Percentiles rank a stretch among this genome's conserved stretches.
These are phyloP conservation scores for Corrigiola litoralis DNA, from an alignment of 179 eudicot genomes.

Conservation along the genomic window DNA sequence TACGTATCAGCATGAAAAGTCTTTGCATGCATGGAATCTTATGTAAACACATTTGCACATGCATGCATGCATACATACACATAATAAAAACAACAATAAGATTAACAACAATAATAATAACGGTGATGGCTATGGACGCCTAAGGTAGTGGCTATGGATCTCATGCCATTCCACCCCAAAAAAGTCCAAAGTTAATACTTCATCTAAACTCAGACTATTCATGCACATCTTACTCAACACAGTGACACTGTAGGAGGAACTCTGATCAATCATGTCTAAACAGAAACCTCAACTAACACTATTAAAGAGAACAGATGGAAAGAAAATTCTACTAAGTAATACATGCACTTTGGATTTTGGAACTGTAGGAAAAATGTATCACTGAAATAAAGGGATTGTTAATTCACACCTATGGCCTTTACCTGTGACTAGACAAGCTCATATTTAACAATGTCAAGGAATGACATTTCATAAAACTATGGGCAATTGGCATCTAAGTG, in stretches of 20 bases:
- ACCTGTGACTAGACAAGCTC: slow-evolving; percentile 1
- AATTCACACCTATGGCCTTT: slow-evolving; percentile 9
- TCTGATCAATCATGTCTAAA: neutral
- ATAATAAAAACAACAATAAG: too few relatives aligned
- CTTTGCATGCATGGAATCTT: too few relatives aligned
- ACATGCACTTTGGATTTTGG: too few relatives aligned
- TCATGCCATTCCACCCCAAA: neutral
- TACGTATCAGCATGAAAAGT: too few relatives aligned
- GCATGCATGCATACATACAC: too few relatives aligned
- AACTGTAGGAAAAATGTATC: too few relatives aligned
- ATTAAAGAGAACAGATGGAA: neutral
- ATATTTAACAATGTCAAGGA: slow-evolving; percentile 3
- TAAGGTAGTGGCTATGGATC: neutral
- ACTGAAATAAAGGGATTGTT: neutral
- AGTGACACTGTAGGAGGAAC: neutral
- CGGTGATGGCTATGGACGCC: too few relatives aligned
- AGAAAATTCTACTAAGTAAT: too few relatives aligned
- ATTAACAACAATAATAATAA: too few relatives aligned
- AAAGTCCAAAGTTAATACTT: neutral
- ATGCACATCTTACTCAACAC: neutral
- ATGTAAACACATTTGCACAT: too few relatives aligned
- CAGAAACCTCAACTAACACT: neutral
- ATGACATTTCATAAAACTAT: neutral
- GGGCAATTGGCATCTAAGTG: neutral
- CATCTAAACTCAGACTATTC: neutral